Evolutionary conservation across 805 yeast genomes (phyloP), one percentile per base, ranked within the genome.

Genomic region (Candida palmyrensis): DNA sequence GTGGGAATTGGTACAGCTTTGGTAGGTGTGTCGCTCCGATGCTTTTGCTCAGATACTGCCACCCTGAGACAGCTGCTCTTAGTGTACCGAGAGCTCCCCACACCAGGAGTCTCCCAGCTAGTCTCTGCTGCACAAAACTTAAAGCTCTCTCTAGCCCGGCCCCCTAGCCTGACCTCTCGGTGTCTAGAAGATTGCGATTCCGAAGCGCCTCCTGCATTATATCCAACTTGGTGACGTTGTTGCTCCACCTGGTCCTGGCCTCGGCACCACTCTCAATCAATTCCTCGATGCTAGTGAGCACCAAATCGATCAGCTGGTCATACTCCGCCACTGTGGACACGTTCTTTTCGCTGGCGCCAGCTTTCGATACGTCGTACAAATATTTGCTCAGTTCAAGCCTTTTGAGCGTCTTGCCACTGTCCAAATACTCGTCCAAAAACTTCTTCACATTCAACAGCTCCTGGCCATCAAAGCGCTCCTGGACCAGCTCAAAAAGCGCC

Each of bases 201-300:
- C 20, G 13, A 9, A 58, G 40, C 7, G 49, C 48, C 5, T 47
- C 45, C 32, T 44, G 51, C 9, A 65, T 43, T 26, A 35, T 39
- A 35, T 55, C 64, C 31, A 66, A 35, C 36, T 49, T 55, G 13
- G 38, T 39, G 2, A 68, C 67, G 39, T 62, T 62, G 8, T 25
- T 37, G 25, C 49, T 43, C 71, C 71, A 66, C 20, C 54, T 40
- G 30, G 52, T 54, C 40, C 58, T 60, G 11, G 61, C 51, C 20
- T 40, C 50, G 0, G 57, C 45, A 1, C 67, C 62, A 27, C 53
- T 55, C n/a, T 41, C 42, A 3, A 59, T 47, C 28, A 62, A 45
- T 2, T 48, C 58, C 16, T 45, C 42, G 3, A 66, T 55, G n/a
- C 52, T 55, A 5, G 29, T 33, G 3, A 45, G 33, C 13, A 62